These are phyloP conservation scores for Suillus discolor DNA, from an alignment of 768 basidiomycete species.

Conservation along the genomic window DNA sequence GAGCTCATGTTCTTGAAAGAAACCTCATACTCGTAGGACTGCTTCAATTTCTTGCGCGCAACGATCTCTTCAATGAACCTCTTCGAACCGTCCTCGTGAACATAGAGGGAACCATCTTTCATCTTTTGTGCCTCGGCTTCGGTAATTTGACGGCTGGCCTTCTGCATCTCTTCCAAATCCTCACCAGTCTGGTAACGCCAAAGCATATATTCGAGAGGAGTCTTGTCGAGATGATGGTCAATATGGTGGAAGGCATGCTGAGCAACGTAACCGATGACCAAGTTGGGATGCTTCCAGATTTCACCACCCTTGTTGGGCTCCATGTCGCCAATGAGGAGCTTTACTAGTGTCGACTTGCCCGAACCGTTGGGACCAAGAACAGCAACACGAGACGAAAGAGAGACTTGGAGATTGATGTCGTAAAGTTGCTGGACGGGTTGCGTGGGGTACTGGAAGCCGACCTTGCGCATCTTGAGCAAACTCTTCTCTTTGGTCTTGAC, in stretches of 20 bases:
- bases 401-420: conserved; percentile 96
- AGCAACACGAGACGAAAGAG: conserved; percentile 97
- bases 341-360: conserved; percentile 97
- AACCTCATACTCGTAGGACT: conserved; percentile 98
- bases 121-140: conserved; percentile 93
- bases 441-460: conserved; percentile 94
- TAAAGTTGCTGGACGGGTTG: conserved; percentile 86
- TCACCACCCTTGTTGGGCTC: conserved; percentile 96
- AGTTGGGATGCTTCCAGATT: conserved; percentile 99
- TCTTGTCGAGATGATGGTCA: conserved; percentile 97
- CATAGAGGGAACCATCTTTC: conserved; percentile 87
- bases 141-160: conserved; percentile 85
- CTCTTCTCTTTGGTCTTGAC: conserved; percentile 99
- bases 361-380: conserved; percentile 99
- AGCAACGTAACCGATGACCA: conserved; percentile 99
- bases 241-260: conserved; percentile 99
- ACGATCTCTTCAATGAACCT: conserved; percentile 91
- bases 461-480: conserved; percentile 95
- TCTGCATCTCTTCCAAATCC: conserved; percentile 95
- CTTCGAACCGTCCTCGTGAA: conserved; percentile 90
- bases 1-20: conserved; percentile 95
- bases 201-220: conserved; percentile 97
- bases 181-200: conserved; percentile 99
- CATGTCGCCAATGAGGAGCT: conserved; percentile 94
- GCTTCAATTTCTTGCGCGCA: conserved; percentile 96